Conservation (phyloP, 257 asterid genomes). For the Solanum gandarillasii region DNA sequence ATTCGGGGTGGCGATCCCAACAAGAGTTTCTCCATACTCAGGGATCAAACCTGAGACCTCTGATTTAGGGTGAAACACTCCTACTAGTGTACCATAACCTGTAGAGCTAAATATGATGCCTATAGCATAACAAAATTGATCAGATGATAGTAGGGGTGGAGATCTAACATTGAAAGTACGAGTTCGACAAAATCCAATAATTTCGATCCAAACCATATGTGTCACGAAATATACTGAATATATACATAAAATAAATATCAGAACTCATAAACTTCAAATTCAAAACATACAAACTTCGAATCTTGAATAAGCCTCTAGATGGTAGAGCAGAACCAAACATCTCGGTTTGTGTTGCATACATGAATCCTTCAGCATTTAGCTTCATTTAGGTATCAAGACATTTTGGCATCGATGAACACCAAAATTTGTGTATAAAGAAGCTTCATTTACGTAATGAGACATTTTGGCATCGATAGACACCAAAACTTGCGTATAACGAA, state of each 20-base stretch:
- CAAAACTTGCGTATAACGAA: neutral
- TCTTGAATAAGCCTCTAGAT: neutral
- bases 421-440: neutral
- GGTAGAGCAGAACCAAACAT: neutral
- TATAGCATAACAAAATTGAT: neutral
- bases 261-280: neutral
- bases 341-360: neutral
- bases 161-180: neutral
- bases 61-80: neutral
- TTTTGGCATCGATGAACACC: neutral
- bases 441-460: neutral
- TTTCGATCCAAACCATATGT: neutral
- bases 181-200: neutral
- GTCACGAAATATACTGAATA: neutral
- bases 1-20: accelerated
- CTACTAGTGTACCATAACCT: neutral
- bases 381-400: neutral
- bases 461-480: neutral
- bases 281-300: neutral
- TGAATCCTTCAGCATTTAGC: neutral
- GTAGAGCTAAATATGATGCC: neutral
- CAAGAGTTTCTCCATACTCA: no score
- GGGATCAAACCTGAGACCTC: accelerated
- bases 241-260: neutral
- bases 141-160: neutral